phyloP scores from a whole-genome alignment of 768 basidiomycete species.

The Mycena latifolia region DNA sequence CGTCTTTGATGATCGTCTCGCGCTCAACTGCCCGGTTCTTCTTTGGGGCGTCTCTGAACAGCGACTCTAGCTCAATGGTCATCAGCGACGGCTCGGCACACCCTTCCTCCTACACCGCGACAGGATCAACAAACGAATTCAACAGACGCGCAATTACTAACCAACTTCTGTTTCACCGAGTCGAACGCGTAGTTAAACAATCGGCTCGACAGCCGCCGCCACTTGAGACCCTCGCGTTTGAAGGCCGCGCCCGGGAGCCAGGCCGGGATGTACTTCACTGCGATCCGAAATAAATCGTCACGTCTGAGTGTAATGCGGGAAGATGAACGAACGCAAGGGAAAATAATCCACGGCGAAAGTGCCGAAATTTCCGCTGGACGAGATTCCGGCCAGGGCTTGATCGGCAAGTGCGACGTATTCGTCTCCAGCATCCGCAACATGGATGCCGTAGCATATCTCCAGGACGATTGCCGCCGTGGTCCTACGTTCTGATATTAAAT shows the following conservation, averaged over 20 bases:
- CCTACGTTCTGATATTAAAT: neutral
- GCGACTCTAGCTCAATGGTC: conserved; percentile 34
- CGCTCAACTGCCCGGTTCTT: conserved; percentile 28
- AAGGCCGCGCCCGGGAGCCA: conserved; percentile 64
- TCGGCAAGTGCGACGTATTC: conserved; percentile 42
- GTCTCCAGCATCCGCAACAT: conserved; percentile 39
- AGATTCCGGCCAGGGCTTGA: conserved; percentile 38
- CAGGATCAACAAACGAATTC: too few species aligned
- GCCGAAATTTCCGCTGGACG: conserved; percentile 36
- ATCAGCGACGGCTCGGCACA: conserved; percentile 36
- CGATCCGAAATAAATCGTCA: neutral
- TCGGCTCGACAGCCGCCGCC: conserved; percentile 46
- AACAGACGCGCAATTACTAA: conserved; percentile 28
- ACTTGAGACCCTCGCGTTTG: conserved; percentile 53
- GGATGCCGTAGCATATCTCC: conserved; percentile 37
- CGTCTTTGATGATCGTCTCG: conserved; percentile 40
- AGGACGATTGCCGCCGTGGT: conserved; percentile 36
- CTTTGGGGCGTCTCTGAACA: conserved; percentile 28
- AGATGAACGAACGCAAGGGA: conserved; percentile 11
- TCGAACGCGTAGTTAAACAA: conserved; percentile 52
- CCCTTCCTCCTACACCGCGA: conserved; percentile 23
- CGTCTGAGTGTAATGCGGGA: neutral
- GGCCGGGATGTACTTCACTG: conserved; percentile 57
- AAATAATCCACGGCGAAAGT: conserved; percentile 38
- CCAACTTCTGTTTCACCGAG: conserved; percentile 45